phyloP scores from a whole-genome alignment of 441 rosid genomes.

The Populus hybrid region DNA sequence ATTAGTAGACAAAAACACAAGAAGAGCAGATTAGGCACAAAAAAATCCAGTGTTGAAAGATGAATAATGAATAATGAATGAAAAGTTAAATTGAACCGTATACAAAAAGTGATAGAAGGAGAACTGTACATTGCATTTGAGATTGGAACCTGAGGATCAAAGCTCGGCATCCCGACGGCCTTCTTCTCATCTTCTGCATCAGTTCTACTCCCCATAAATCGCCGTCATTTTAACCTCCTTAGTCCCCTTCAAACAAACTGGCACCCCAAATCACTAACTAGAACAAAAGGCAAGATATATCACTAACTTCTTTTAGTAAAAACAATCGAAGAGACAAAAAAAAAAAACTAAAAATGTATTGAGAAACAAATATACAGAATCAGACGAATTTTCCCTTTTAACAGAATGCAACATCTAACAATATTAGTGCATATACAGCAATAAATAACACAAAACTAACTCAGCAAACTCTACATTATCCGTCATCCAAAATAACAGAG shows the following conservation, averaged over 20 bases:
- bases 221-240: conserved; percentile 17
- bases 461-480: not conserved
- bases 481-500: not conserved
- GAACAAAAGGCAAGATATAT: conserved; percentile 8
- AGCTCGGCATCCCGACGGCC: conserved; percentile 45
- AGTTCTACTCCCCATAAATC: conserved; percentile 28
- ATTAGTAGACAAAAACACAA: not conserved
- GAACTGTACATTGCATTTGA: conserved; percentile 32
- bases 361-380: not conserved
- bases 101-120: not conserved
- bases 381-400: not conserved
- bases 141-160: conserved; percentile 32
- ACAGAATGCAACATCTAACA: not conserved
- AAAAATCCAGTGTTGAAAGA: not conserved
- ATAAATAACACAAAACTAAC: not conserved
- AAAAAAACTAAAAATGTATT: not conserved
- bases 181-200: conserved; percentile 36
- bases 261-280: conserved; percentile 5
- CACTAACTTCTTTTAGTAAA: conserved; percentile 10
- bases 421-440: not conserved
- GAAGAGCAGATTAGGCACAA: not conserved
- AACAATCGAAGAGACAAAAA: not conserved
- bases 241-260: conserved; percentile 18
- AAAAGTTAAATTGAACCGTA: not conserved
- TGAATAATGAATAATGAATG: not conserved